Percentiles rank a stretch among this genome's conserved stretches.
These are phyloP conservation scores for Lipomyces japonicus DNA, from an alignment of 805 yeast genomes.

Conservation along the genomic window DNA sequence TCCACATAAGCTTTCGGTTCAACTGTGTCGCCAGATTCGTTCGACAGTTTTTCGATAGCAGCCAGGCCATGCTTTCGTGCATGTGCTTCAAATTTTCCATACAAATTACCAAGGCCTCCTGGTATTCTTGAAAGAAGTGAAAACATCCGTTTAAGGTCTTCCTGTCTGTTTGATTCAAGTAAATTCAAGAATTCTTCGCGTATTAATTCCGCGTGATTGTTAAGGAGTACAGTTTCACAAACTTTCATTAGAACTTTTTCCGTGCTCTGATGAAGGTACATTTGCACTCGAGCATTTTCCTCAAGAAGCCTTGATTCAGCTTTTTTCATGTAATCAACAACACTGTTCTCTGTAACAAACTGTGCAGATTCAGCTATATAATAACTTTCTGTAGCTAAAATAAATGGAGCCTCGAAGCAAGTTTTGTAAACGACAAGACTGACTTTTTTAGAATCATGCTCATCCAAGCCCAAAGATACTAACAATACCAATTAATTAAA, in stretches of 20 bases:
- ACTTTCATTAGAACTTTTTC: constrained; percentile 71
- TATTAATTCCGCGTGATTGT: constrained; percentile 69
- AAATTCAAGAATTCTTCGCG: constrained; percentile 73
- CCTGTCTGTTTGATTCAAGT: constrained; percentile 65
- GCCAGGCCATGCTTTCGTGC: constrained; percentile 62
- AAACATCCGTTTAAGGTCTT: constrained; percentile 76
- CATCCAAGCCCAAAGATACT: constrained; percentile 85
- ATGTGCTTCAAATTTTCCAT: constrained; percentile 66
- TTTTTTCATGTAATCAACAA: constrained; percentile 84
- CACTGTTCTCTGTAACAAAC: constrained; percentile 68
- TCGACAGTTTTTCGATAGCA: constrained; percentile 56
- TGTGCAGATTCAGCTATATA: constrained; percentile 64
- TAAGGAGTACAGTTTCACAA: constrained; percentile 71
- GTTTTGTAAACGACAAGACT: constrained; percentile 77
- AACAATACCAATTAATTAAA: neutral
- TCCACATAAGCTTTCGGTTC: constrained; percentile 80
- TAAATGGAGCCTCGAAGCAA: constrained; percentile 71
- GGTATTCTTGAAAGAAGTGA: constrained; percentile 73
- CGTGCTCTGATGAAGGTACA: constrained; percentile 82
- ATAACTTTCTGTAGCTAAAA: constrained; percentile 54
- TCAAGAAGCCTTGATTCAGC: constrained; percentile 80
- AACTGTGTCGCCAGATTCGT: constrained; percentile 38
- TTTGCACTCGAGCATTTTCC: constrained; percentile 72
- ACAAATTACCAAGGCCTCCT: constrained; percentile 70
- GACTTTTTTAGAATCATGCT: constrained; percentile 80